Evolutionary conservation across 768 basidiomycete genomes (phyloP), one percentile per base, ranked within the genome.

Genomic region (Hirschioporus abietinus): DNA sequence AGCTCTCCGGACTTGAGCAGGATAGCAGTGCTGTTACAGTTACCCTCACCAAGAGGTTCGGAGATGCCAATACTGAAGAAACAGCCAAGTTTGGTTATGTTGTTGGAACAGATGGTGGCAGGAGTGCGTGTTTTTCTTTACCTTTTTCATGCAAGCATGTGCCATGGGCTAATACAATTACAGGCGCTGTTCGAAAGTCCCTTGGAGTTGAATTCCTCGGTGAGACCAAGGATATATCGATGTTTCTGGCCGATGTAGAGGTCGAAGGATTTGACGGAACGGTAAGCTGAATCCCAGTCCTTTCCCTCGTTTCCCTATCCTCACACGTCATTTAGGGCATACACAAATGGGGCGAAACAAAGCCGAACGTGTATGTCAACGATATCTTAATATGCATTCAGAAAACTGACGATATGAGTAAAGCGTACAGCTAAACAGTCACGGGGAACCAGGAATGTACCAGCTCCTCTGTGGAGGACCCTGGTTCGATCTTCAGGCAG

Each of bases 201-300:
- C 75, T 83, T 1, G 82, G 80, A 0, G 67, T 84, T 7, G 70
- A 73, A 0, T 84, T 84, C 67, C 66, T 79, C 0, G 83, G 83
- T 0, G 76, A 83, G 67, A 80, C 78, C 0, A 70, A 65, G 8
- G 69, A 76, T 4, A 71, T 71, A 7, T 68, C 77, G 20, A 25
- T 64, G 42, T 20, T 52, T 3, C 60, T 74, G 1, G 64, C 80
- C 0, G 71, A 76, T 9, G 82, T 77, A 1, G 81, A 85, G 66
- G 73, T 83, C 34, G 67, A 76, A 30, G 58, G 35, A 26, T 66
- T 52, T 63, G 57, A 9, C 34, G 68, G 59, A 64, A 36, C 57
- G 34, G 20, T 68, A 63, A 3, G 58, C 63, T 26, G 62, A 63
- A 30, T 42, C 61, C 18, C 66, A 59, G 23, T 60, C 4, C 3